Evolutionary conservation across 2,329 filamentous ascomycete genomes (phyloP).

Genomic region (Hypocrella siamensis): DNA sequence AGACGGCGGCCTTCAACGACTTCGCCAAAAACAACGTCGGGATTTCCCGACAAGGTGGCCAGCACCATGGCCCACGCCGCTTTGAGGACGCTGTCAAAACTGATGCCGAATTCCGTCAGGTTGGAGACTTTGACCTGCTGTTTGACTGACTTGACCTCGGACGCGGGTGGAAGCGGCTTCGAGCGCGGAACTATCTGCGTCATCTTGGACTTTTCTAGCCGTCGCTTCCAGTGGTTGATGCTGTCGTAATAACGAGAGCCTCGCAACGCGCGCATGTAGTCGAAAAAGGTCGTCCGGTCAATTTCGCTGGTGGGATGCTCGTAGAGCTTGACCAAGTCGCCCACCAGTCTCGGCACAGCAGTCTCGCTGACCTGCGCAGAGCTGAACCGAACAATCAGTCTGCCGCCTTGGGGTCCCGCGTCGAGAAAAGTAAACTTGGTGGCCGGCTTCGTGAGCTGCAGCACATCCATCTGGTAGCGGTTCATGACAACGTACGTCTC

Average conservation of each 20-base stretch:
- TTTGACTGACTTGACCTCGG: constrained; percentile 21
- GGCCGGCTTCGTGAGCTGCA: constrained; percentile 25
- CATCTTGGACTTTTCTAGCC: constrained; percentile 28
- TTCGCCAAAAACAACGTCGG: constrained; percentile 42
- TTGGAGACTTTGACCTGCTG: constrained; percentile 24
- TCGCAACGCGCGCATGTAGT: constrained; percentile 27
- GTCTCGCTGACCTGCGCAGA: constrained; percentile 33
- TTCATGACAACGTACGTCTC: constrained; percentile 24
- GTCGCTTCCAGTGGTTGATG: constrained; percentile 26
- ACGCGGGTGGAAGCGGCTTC: constrained; percentile 22
- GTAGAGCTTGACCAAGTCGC: constrained; percentile 32
- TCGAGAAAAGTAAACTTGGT: constrained; percentile 37
- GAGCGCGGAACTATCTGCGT: constrained; percentile 27
- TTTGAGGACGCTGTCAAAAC: constrained; percentile 37
- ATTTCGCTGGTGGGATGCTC: constrained; percentile 17
- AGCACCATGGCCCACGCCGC: constrained; percentile 42
- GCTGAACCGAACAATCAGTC: constrained; percentile 30
- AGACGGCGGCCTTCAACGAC: constrained; percentile 31
- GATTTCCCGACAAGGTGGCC: constrained; percentile 27
- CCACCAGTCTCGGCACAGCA: constrained; percentile 28
- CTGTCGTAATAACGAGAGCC: constrained; percentile 20
- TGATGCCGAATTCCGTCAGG: constrained; percentile 26
- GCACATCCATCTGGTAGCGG: constrained; percentile 22
- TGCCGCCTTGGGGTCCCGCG: constrained; percentile 29
- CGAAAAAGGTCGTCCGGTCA: constrained; percentile 27